phyloP scores from a whole-genome alignment of 1,284 basidiomycete genomes.

The Ceratobasidium papillatum region DNA sequence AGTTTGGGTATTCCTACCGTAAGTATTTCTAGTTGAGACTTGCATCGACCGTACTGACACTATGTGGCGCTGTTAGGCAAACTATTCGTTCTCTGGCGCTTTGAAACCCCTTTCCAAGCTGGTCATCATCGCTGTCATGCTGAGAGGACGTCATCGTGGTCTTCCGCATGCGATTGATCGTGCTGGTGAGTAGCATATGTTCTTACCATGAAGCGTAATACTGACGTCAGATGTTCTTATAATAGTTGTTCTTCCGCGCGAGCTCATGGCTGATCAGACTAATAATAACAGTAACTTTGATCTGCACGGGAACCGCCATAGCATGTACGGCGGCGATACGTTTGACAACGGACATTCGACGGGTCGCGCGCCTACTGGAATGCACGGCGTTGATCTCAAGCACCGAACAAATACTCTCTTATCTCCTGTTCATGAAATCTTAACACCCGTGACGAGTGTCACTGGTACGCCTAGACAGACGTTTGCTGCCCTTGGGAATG shows the following conservation, averaged over 20 bases:
- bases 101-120: slow-evolving; percentile 87
- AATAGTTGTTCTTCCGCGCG: slow-evolving; percentile 33
- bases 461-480: slow-evolving; percentile 25
- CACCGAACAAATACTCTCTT: slow-evolving; percentile 35
- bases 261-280: slow-evolving; percentile 1
- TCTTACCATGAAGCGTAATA: too few species aligned
- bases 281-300: slow-evolving; percentile 4
- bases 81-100: slow-evolving; percentile 82
- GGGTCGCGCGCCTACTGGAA: background rate
- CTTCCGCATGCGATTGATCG: slow-evolving; percentile 50
- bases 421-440: slow-evolving; percentile 33
- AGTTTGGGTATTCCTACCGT: slow-evolving; percentile 64
- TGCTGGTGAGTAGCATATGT: slow-evolving; percentile 24
- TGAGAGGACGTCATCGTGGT: slow-evolving; percentile 92
- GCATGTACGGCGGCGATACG: background rate
- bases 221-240: slow-evolving; percentile 4
- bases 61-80: slow-evolving; percentile 57
- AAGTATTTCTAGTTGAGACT: slow-evolving; percentile 44
- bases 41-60: background rate
- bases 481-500: slow-evolving; percentile 17
- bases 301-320: slow-evolving; percentile 3
- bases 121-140: slow-evolving; percentile 86
- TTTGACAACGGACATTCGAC: slow-evolving; percentile 18
- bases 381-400: slow-evolving; percentile 24
- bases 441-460: slow-evolving; percentile 34